Evolutionary conservation across 164 flowering plant species (phyloP).

Genomic region (Dillenia suffruticosa): DNA sequence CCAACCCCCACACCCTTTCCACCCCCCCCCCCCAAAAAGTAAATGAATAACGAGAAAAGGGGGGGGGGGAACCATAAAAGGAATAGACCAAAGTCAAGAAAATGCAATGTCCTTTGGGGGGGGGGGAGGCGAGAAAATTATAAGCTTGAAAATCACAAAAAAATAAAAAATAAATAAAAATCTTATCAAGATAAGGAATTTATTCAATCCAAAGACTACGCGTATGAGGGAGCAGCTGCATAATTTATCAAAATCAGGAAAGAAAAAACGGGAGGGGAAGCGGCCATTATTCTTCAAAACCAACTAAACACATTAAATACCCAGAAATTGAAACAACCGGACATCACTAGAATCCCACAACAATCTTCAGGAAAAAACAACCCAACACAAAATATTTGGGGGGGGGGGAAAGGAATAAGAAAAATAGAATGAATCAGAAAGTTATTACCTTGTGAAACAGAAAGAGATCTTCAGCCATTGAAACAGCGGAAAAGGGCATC

Average conservation of each 20-base stretch:
- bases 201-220: neutral
- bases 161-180: neutral
- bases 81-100: neutral
- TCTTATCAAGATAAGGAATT: neutral
- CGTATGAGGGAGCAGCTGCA: neutral
- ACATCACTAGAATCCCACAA: no score
- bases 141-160: neutral
- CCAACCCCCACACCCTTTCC: neutral
- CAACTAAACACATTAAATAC: no score
- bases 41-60: neutral
- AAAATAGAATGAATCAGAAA: constrained; percentile 1
- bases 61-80: no score
- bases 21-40: neutral
- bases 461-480: constrained; percentile 44
- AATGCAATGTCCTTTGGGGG: no score
- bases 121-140: no score
- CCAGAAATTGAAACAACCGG: no score
- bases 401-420: neutral
- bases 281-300: no score
- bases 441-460: constrained; percentile 32
- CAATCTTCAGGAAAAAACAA: neutral
- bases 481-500: neutral
- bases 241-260: no score
- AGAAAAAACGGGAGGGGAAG: neutral
- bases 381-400: neutral